Evolutionary conservation across 768 basidiomycete species (phyloP).

Genomic region (Leucogyrophana mollusca): DNA sequence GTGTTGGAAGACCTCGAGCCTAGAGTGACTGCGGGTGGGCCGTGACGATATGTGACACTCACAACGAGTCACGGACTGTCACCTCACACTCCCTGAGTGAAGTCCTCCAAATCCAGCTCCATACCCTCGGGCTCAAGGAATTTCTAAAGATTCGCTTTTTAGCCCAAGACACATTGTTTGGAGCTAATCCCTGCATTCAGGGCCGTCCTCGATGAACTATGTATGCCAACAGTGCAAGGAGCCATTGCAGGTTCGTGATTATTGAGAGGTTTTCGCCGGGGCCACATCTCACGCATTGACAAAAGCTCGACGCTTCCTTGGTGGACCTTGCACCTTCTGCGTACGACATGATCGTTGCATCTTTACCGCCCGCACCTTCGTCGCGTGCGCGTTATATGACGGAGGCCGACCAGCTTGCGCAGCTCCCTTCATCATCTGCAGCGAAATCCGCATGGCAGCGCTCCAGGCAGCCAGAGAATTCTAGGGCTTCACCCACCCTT

Average conservation of each 20-base stretch:
- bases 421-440: constrained; percentile 46
- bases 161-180: too few relatives aligned
- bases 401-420: constrained; percentile 45
- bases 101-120: too few relatives aligned
- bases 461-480: constrained; percentile 41
- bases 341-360: constrained; percentile 80
- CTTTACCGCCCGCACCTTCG: constrained; percentile 56
- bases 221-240: constrained; percentile 92
- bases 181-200: constrained; percentile 22
- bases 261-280: constrained; percentile 3
- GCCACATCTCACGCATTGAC: constrained; percentile 6
- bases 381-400: constrained; percentile 35
- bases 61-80: too few relatives aligned
- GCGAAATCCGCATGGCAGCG: constrained; percentile 66
- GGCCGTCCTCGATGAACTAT: constrained; percentile 36
- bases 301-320: constrained; percentile 86
- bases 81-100: too few relatives aligned
- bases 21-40: too few relatives aligned
- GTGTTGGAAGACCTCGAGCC: too few relatives aligned
- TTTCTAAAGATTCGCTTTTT: too few relatives aligned
- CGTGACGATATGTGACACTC: too few relatives aligned
- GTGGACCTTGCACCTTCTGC: constrained; percentile 82
- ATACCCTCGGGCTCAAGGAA: too few relatives aligned
- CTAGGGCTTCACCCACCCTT: constrained; percentile 34
- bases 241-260: constrained; percentile 68